A percentile compares a stretch with the other conserved stretches of the same genome.
Evolutionary conservation across 345 rosid species (phyloP).

Genomic region (Clausena lansium): DNA sequence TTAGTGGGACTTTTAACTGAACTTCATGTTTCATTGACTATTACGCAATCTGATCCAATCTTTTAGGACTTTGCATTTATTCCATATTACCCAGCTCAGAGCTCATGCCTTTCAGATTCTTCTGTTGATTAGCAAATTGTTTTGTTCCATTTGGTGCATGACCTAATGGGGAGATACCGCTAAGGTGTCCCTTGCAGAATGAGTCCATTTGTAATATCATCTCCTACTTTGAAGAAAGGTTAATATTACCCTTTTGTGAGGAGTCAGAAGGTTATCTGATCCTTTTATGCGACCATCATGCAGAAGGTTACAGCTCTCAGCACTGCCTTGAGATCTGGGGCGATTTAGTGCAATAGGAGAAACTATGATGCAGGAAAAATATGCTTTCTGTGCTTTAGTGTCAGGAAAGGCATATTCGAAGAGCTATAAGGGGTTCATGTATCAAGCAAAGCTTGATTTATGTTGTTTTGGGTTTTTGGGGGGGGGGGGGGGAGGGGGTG

Average conservation of each 20-base stretch:
- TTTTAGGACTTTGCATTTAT: not conserved
- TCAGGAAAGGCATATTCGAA: not conserved
- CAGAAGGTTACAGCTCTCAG: not conserved
- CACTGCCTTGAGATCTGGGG: not conserved
- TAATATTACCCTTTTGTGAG: not conserved
- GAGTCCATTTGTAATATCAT: not conserved
- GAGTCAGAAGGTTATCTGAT: not conserved
- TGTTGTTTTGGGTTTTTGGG: no score
- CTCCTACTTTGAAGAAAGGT: not conserved
- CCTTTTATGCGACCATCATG: not conserved
- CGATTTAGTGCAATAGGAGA: not conserved
- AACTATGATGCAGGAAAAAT: not conserved
- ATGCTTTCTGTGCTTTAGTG: not conserved
- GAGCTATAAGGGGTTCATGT: not conserved
- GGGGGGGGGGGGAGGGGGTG: not conserved
- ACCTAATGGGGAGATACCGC: not conserved
- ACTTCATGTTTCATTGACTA: conserved; percentile 1
- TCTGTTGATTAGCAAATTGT: not conserved
- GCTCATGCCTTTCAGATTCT: not conserved
- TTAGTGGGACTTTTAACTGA: not conserved
- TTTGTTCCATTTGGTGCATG: not conserved
- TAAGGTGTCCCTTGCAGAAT: not conserved
- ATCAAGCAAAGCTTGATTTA: not conserved
- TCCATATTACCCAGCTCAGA: not conserved
- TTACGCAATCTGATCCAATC: not conserved